phyloP scores from a whole-genome alignment of 192 early-diverging fungal species.

The Coemansia sp. region DNA sequence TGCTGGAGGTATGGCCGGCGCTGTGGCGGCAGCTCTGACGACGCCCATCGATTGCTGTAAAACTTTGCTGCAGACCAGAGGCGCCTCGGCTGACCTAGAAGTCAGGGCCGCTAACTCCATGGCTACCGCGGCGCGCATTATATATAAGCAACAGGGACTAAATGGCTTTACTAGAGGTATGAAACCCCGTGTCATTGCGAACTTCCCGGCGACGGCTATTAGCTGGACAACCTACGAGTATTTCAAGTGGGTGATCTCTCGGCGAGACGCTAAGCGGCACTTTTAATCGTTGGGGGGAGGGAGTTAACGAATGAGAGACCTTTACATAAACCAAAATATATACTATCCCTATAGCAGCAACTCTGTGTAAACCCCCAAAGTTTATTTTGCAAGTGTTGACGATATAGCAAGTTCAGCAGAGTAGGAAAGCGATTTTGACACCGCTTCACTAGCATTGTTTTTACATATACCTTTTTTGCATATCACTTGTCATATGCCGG shows the following conservation, averaged over 20 bases:
- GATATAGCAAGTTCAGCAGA: not conserved
- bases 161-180: conserved; percentile 78
- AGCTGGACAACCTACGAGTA: conserved; percentile 94
- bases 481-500: not conserved
- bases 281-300: not conserved
- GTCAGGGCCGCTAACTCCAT: conserved; percentile 77
- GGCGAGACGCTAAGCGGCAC: conserved; percentile 28
- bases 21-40: conserved; percentile 82
- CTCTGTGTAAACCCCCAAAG: not conserved
- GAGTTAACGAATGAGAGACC: too few species aligned
- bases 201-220: conserved; percentile 93
- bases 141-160: conserved; percentile 76
- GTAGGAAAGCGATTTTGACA: not conserved
- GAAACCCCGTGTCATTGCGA: conserved; percentile 82
- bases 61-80: conserved; percentile 93
- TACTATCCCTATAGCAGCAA: not conserved
- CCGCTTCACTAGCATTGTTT: not conserved
- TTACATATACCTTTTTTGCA: not conserved
- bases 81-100: conserved; percentile 68
- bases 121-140: conserved; percentile 68
- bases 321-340: conserved; percentile 1
- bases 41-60: conserved; percentile 97
- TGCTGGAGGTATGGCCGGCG: conserved; percentile 89
- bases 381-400: not conserved
- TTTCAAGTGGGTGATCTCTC: conserved; percentile 72